Evolutionary conservation across 2,329 filamentous ascomycete genomes (phyloP).

Genomic region (Fusarium begoniae): DNA sequence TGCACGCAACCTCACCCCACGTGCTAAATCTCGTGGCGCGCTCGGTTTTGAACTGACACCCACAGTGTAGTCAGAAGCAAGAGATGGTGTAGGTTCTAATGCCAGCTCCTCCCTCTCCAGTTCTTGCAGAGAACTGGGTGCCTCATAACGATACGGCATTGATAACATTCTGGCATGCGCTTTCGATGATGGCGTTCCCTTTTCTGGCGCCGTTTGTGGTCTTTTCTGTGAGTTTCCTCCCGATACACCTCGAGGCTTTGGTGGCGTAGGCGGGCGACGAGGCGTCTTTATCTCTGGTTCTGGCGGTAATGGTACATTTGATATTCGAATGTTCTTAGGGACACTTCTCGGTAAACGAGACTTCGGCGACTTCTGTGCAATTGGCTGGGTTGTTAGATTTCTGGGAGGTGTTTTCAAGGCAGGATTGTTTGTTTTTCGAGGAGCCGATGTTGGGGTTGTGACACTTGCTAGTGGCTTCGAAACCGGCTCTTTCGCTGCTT

Average conservation of each 20-base stretch:
- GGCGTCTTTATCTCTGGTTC: slow-evolving; percentile 17
- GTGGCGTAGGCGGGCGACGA: slow-evolving; percentile 28
- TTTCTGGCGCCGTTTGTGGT: slow-evolving; percentile 12
- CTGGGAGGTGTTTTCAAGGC: not conserved
- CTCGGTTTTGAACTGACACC: slow-evolving; percentile 1
- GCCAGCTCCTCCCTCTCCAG: slow-evolving; percentile 5
- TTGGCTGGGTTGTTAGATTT: not conserved
- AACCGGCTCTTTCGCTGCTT: not conserved
- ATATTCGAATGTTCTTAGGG: slow-evolving; percentile 3
- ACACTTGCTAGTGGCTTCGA: not conserved
- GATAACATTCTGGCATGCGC: slow-evolving; percentile 1
- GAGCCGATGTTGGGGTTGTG: slow-evolving; percentile 2
- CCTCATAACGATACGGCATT: slow-evolving; percentile 9
- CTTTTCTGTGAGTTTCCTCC: slow-evolving; percentile 1
- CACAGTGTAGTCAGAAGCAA: slow-evolving; percentile 4
- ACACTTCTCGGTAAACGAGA: slow-evolving; percentile 12
- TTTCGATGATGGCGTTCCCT: not conserved
- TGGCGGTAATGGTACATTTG: slow-evolving; percentile 22
- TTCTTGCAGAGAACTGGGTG: slow-evolving; percentile 2
- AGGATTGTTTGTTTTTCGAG: not conserved
- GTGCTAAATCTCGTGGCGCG: not conserved
- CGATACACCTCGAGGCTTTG: slow-evolving; percentile 18
- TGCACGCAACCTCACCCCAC: not conserved
- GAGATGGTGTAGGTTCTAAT: slow-evolving; percentile 14
- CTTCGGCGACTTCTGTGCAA: slow-evolving; percentile 9